A percentile compares a stretch with the other conserved stretches of the same genome.
These are phyloP conservation scores for Daldinia sp. DNA, from an alignment of 2,329 filamentous ascomycete genomes.

Conservation along the genomic window DNA sequence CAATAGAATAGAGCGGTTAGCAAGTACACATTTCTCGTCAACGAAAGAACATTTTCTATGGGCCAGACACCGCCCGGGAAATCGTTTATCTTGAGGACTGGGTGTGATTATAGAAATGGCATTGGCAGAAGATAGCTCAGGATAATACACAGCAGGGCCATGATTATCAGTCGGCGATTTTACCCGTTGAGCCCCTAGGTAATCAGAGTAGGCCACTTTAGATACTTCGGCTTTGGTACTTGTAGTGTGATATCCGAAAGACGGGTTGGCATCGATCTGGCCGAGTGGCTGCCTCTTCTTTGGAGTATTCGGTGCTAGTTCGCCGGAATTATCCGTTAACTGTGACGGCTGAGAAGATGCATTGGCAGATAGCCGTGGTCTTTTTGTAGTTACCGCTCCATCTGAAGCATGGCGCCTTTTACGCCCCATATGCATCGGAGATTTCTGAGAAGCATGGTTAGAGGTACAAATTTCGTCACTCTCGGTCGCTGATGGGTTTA, in stretches of 20 bases:
- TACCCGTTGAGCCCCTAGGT: background rate
- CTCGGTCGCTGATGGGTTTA: slow-evolving; percentile 27
- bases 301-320: background rate
- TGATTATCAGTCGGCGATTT: background rate
- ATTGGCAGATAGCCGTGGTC: slow-evolving; percentile 21
- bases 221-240: background rate
- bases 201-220: background rate
- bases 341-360: slow-evolving; percentile 4
- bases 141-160: background rate
- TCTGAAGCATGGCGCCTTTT: slow-evolving; percentile 27
- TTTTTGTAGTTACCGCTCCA: slow-evolving; percentile 16
- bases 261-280: slow-evolving; percentile 36
- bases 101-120: background rate
- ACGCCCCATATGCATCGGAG: background rate
- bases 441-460: background rate
- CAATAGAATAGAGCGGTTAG: slow-evolving; percentile 56
- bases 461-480: background rate
- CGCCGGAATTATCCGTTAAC: background rate
- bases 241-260: background rate
- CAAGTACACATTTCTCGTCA: slow-evolving; percentile 55
- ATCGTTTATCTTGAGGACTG: background rate
- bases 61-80: background rate
- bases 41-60: slow-evolving; percentile 51
- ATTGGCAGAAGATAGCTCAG: background rate
- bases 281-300: slow-evolving; percentile 38